Evolutionary conservation across 352 stramenopile genomes (phyloP).

Genomic region (Phytophthora lateralis): DNA sequence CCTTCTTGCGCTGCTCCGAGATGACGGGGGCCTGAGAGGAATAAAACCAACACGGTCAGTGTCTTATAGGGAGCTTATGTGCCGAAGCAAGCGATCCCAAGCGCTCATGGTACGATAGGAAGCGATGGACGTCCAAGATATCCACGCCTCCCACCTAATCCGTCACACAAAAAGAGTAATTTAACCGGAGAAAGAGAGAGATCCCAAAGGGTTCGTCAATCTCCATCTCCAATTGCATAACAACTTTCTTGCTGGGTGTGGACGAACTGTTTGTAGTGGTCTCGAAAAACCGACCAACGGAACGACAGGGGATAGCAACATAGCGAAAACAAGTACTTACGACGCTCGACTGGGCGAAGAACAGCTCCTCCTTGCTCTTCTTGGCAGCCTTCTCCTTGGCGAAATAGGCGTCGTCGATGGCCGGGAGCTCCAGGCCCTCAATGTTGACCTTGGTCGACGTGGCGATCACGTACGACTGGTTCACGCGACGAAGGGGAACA

Average conservation of each 20-base stretch:
- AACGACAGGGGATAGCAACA: slow-evolving; percentile 20
- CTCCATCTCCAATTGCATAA: slow-evolving; percentile 3
- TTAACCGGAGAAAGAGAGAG: slow-evolving; percentile 22
- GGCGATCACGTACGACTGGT: slow-evolving; percentile 99
- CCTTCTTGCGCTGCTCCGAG: slow-evolving; percentile 97
- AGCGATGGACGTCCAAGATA: slow-evolving; percentile 5
- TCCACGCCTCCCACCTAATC: slow-evolving; percentile 10
- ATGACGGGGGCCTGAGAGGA: slow-evolving; percentile 88
- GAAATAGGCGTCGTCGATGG: slow-evolving; percentile 98
- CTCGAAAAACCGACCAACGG: slow-evolving; percentile 20
- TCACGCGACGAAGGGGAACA: slow-evolving; percentile 97
- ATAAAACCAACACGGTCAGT: slow-evolving; percentile 27
- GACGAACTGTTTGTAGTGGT: slow-evolving; percentile 8
- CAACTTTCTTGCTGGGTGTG: slow-evolving; percentile 2
- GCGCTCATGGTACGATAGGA: slow-evolving; percentile 59
- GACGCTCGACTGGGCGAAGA: slow-evolving; percentile 93
- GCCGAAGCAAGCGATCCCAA: slow-evolving; percentile 91
- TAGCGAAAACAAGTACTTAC: slow-evolving; percentile 50
- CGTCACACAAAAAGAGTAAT: slow-evolving; percentile 10
- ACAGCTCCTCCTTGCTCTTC: slow-evolving; percentile 96
- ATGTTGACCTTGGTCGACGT: slow-evolving; percentile 98
- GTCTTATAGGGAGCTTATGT: slow-evolving; percentile 81
- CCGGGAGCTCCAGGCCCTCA: slow-evolving; percentile 90
- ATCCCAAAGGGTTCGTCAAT: slow-evolving; percentile 40
- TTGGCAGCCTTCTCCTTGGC: slow-evolving; percentile 91